Evolutionary conservation across 345 rosid species (phyloP).

Genomic region (Durio zibethinus): DNA sequence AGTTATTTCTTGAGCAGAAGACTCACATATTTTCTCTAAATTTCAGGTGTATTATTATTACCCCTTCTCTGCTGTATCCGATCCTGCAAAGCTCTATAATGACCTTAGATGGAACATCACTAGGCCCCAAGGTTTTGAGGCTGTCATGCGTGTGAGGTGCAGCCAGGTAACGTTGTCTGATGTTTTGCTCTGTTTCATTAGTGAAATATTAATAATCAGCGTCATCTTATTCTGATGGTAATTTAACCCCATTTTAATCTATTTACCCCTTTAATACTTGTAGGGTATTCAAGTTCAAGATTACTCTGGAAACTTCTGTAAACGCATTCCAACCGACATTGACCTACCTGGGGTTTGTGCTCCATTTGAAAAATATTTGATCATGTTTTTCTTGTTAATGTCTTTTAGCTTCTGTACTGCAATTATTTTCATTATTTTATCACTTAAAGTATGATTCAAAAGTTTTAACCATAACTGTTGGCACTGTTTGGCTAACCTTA

Average conservation of each 20-base stretch:
- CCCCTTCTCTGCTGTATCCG: constrained; percentile 90
- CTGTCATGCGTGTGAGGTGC: constrained; percentile 97
- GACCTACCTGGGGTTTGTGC: constrained; percentile 89
- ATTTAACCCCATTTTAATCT: background rate
- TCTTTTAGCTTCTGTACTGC: background rate
- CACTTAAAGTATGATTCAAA: background rate
- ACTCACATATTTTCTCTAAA: constrained; percentile 12
- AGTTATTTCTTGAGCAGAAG: constrained; percentile 1
- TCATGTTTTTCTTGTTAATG: background rate
- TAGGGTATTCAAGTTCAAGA: constrained; percentile 98
- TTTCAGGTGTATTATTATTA: constrained; percentile 84
- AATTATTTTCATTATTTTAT: background rate
- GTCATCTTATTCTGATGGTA: constrained; percentile 1
- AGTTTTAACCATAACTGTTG: background rate
- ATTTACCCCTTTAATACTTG: constrained; percentile 14
- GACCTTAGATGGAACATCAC: constrained; percentile 98
- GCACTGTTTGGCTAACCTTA: background rate
- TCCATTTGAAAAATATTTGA: constrained; percentile 7
- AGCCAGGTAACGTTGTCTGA: constrained; percentile 59
- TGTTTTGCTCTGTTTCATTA: background rate
- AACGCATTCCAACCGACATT: constrained; percentile 91
- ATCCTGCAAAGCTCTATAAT: constrained; percentile 90
- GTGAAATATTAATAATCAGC: background rate
- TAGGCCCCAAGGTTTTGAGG: constrained; percentile 98
- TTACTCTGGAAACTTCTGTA: constrained; percentile 92